These are phyloP conservation scores for Pestalotiopsis sp. DNA, from an alignment of 2,329 filamentous ascomycete genomes.

Conservation along the genomic window DNA sequence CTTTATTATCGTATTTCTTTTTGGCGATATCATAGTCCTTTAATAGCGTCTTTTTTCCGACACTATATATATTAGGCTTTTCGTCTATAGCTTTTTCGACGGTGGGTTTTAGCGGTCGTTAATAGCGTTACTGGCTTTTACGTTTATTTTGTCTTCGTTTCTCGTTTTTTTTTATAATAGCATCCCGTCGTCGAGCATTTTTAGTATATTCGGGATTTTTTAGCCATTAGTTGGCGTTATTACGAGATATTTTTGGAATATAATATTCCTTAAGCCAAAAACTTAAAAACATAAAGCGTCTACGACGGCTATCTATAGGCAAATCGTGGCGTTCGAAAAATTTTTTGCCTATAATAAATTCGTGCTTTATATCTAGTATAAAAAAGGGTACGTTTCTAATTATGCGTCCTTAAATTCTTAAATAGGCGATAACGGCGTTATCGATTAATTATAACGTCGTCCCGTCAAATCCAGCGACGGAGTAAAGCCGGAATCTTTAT, in stretches of 20 bases:
- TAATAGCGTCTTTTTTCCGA: no score
- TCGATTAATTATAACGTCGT: background rate
- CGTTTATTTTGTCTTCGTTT: background rate
- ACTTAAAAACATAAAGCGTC: background rate
- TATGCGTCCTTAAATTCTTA: background rate
- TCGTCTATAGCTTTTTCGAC: background rate
- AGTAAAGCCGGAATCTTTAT: background rate
- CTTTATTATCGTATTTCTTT: no score
- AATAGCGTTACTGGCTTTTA: background rate
- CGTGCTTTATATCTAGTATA: slow-evolving; percentile 10
- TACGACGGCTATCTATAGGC: background rate
- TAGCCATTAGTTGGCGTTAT: background rate
- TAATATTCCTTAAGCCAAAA: background rate
- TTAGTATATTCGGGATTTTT: background rate
- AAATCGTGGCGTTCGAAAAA: background rate
- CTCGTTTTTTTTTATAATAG: background rate
- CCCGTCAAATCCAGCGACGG: background rate
- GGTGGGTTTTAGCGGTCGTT: background rate
- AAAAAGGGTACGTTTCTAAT: background rate
- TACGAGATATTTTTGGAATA: background rate
- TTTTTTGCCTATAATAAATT: background rate
- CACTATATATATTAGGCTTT: no score
- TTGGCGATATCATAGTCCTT: no score
- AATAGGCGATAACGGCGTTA: background rate
- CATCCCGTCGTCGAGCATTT: no score